phyloP scores from a whole-genome alignment of 2,329 filamentous ascomycete genomes.

The Pseudocercospora musae region DNA sequence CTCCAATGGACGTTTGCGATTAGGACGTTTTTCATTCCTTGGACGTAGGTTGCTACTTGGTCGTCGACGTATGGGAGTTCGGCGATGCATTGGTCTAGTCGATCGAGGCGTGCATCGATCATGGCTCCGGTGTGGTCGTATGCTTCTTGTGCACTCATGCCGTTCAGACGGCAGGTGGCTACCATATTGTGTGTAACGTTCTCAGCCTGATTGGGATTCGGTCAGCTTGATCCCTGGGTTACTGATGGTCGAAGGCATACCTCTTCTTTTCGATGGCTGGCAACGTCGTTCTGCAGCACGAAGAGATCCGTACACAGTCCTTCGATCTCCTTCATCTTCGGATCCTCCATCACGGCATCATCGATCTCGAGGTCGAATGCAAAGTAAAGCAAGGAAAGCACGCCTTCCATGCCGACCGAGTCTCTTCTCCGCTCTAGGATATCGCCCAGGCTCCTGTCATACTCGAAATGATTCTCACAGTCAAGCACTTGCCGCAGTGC shows the following conservation, averaged over 20 bases:
- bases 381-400: neutral
- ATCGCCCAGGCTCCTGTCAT: neutral
- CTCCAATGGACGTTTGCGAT: constrained; percentile 8
- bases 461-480: neutral
- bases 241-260: neutral
- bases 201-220: neutral
- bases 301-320: neutral
- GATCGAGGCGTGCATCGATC: neutral
- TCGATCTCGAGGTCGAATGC: neutral
- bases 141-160: constrained; percentile 4
- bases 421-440: neutral
- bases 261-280: neutral
- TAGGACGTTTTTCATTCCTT: constrained; percentile 5
- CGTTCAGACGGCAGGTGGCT: constrained; percentile 5
- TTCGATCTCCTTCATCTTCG: neutral
- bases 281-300: constrained; percentile 2
- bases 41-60: constrained; percentile 1
- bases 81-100: neutral
- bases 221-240: neutral
- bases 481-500: neutral
- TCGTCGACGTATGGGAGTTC: neutral
- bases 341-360: neutral
- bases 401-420: neutral
- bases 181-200: constrained; percentile 9
- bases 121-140: constrained; percentile 5